Percentiles rank a stretch among this genome's conserved stretches.
These are phyloP conservation scores for Pseudozyma pruni DNA, from an alignment of 1,284 basidiomycete genomes.

Conservation along the genomic window DNA sequence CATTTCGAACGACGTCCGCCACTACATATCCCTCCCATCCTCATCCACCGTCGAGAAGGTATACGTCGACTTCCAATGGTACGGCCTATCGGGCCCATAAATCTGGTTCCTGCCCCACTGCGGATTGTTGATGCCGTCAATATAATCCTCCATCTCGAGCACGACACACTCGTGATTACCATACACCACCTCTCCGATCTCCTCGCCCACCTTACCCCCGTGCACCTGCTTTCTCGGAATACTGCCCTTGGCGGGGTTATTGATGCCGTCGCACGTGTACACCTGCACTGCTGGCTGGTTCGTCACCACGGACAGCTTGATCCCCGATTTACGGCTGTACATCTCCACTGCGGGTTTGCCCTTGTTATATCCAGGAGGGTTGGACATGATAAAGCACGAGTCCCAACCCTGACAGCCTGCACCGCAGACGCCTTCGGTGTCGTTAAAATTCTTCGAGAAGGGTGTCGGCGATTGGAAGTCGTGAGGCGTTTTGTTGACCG, in stretches of 20 bases:
- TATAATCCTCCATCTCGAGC: conserved; percentile 61
- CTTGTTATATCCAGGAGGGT: conserved; percentile 49
- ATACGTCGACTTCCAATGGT: conserved; percentile 60
- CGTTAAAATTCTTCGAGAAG: conserved; percentile 51
- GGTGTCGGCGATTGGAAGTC: conserved; percentile 52
- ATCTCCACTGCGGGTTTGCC: conserved; percentile 50
- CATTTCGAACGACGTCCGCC: too few relatives aligned
- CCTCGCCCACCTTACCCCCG: conserved; percentile 54
- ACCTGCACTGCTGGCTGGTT: conserved; percentile 59
- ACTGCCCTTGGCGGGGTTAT: conserved; percentile 44
- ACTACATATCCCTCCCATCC: conserved; percentile 25
- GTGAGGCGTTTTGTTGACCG: conserved; percentile 46
- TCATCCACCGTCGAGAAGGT: conserved; percentile 51
- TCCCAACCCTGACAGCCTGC: conserved; percentile 59
- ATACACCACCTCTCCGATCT: conserved; percentile 47
- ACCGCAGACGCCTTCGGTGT: conserved; percentile 56
- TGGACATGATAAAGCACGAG: conserved; percentile 55
- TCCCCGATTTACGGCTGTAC: conserved; percentile 52
- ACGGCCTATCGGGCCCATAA: conserved; percentile 52
- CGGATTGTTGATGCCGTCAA: conserved; percentile 60
- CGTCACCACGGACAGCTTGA: conserved; percentile 51
- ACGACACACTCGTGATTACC: conserved; percentile 58
- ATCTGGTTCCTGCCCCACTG: conserved; percentile 56
- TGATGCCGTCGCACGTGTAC: conserved; percentile 56
- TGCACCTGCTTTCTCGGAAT: conserved; percentile 60